A percentile compares a stretch with the other conserved stretches of the same genome.
Conservation (phyloP, 2,329 filamentous ascomycete genomes). For the Penicillium italicum region DNA sequence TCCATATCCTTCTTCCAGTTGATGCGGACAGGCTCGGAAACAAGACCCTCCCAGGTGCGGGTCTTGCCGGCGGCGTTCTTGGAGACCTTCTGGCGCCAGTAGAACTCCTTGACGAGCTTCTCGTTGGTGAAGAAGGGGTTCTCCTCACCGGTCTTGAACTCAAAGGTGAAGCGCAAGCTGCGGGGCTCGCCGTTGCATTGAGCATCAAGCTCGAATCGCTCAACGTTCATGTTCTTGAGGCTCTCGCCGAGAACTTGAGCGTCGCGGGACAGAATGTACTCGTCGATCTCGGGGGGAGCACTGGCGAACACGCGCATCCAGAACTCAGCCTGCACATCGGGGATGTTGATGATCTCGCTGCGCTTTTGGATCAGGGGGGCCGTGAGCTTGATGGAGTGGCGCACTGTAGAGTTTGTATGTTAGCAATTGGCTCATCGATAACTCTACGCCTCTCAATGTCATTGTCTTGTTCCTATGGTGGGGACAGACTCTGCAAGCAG, state of each 20-base stretch:
- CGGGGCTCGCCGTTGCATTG: constrained; percentile 69
- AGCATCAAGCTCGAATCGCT: constrained; percentile 69
- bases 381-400: constrained; percentile 66
- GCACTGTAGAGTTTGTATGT: constrained; percentile 51
- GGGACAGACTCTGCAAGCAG: background rate
- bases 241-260: constrained; percentile 62
- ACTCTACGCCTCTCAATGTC: background rate
- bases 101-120: constrained; percentile 86
- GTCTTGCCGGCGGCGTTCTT: constrained; percentile 41
- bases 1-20: constrained; percentile 85
- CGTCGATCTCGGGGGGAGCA: constrained; percentile 78
- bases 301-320: constrained; percentile 93
- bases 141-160: constrained; percentile 58
- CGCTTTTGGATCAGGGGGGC: constrained; percentile 74
- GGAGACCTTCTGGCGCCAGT: constrained; percentile 62
- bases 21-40: constrained; percentile 85
- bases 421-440: background rate
- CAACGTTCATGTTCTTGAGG: constrained; percentile 67
- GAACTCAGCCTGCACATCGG: constrained; percentile 63
- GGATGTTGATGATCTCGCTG: constrained; percentile 63
- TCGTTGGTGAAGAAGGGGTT: constrained; percentile 81
- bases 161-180: constrained; percentile 71
- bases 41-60: constrained; percentile 69
- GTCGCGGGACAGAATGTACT: constrained; percentile 80
- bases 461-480: background rate